Conservation (phyloP, 2,329 filamentous ascomycete species). For the Talaromyces albobiverticillius region DNA sequence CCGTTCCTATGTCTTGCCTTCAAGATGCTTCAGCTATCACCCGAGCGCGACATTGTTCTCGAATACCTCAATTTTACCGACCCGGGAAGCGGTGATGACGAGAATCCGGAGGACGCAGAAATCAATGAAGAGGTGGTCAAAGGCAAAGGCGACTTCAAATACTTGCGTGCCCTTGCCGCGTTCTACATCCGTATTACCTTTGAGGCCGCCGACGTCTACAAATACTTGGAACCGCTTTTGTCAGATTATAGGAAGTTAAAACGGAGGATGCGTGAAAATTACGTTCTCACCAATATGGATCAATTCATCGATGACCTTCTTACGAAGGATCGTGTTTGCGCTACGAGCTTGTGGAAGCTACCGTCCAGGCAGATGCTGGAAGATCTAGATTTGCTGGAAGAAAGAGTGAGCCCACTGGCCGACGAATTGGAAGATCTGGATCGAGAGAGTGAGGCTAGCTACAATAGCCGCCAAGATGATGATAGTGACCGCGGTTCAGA, state of each 20-base stretch:
- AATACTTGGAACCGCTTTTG: slow-evolving; percentile 75
- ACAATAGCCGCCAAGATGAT: slow-evolving; percentile 8
- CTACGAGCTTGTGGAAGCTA: slow-evolving; percentile 89
- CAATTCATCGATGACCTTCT: slow-evolving; percentile 92
- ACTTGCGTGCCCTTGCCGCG: slow-evolving; percentile 80
- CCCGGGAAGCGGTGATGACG: slow-evolving; percentile 57
- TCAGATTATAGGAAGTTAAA: slow-evolving; percentile 81
- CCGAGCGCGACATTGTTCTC: slow-evolving; percentile 71
- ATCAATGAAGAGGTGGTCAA: slow-evolving; percentile 30
- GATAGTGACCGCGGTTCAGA: slow-evolving; percentile 11
- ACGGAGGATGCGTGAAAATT: slow-evolving; percentile 70
- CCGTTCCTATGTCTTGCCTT: slow-evolving; percentile 91
- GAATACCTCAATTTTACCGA: slow-evolving; percentile 78
- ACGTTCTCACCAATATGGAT: slow-evolving; percentile 76
- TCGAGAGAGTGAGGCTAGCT: slow-evolving; percentile 21
- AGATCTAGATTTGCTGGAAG: slow-evolving; percentile 83
- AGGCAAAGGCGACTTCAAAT: slow-evolving; percentile 57
- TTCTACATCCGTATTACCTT: slow-evolving; percentile 94
- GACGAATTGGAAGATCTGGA: slow-evolving; percentile 56
- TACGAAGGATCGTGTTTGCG: slow-evolving; percentile 84
- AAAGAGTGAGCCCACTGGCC: slow-evolving; percentile 76
- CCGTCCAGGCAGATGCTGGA: slow-evolving; percentile 78
- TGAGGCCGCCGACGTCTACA: slow-evolving; percentile 75
- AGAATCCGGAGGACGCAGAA: slow-evolving; percentile 19
- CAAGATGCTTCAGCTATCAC: slow-evolving; percentile 86